Base-by-base conservation (phyloP, 208 protist species). In the Wallacemonas rigidus region DNA sequence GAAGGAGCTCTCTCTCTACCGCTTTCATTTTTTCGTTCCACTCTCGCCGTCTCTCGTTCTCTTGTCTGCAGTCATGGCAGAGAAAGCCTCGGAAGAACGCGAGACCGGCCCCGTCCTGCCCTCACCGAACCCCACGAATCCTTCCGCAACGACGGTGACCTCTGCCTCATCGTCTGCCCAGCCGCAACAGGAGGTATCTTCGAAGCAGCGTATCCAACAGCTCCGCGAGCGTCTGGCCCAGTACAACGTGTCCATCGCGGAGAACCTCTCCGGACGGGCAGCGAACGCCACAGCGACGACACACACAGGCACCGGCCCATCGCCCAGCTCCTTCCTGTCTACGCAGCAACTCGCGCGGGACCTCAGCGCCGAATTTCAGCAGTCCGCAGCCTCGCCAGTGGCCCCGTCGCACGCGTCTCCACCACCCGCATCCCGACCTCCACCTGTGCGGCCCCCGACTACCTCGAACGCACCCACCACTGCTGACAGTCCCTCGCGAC, bases 151-250 rank as follows among this genome's bases (percentile, higher is more conserved):
- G 3, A 54, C 47, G 5, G 48, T 45, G 11, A 45, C 64, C 12
- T 3, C 43, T 3, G 6, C 50, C 44, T 5, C 45, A 14, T 3
- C 50, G 7, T 3, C 64, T 8, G 9, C 48, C 26, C 11, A 39
- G 36, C 0, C 26, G 26, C 26, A 26, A 26, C 26, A 26, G 26
- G 64, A 40, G 47, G 0, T 54, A 6, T 57, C 64, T n/a, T 58
- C 64, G 40, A 71, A 79, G 54, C 79, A 84, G 72, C 86, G 89
- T 69, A 91, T 94, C 38, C 89, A 91, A 75, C 84, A 89, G 51
- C 74, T 94, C 55, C 86, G 88, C 7, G 89, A 94, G 77, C 79
- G 86, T 1, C 74, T 94, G 15, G 89, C 91, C 47, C 69, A 90
- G 73, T 94, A 94, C 82, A 94, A 91, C 60, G 78, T 40, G 26